phyloP scores from a whole-genome alignment of 768 basidiomycete species.

The Thelephora aurantiotincta region DNA sequence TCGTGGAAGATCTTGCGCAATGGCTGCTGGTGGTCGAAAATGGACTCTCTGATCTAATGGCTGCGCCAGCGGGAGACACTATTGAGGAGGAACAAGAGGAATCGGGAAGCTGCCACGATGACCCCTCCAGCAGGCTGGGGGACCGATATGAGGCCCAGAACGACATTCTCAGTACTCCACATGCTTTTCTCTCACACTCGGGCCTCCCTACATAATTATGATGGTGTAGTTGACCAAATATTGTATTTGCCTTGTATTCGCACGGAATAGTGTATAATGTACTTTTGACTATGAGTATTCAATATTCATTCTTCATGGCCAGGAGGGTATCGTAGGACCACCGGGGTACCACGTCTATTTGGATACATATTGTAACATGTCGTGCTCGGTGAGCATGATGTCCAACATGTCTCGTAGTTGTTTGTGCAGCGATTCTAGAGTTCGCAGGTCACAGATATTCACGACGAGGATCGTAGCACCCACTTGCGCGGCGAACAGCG shows the following conservation, averaged over 20 bases:
- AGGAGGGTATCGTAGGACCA: too few species aligned
- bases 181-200: too few species aligned
- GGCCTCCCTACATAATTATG: too few species aligned
- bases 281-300: too few species aligned
- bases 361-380: not conserved
- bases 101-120: not conserved
- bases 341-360: too few species aligned
- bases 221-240: too few species aligned
- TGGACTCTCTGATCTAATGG: slow-evolving; percentile 57
- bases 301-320: too few species aligned
- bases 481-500: slow-evolving; percentile 61
- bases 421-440: not conserved
- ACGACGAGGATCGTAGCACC: not conserved
- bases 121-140: not conserved
- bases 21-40: slow-evolving; percentile 67
- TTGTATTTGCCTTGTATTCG: too few species aligned
- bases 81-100: slow-evolving; percentile 54
- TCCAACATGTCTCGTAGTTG: not conserved
- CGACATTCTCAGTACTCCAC: too few species aligned
- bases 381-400: not conserved
- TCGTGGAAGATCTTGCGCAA: slow-evolving; percentile 58
- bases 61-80: slow-evolving; percentile 31
- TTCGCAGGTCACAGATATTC: not conserved
- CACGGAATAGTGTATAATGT: too few species aligned
- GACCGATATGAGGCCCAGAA: too few species aligned